phyloP scores from a whole-genome alignment of 768 basidiomycete species.

The Roridomyces roridus region DNA sequence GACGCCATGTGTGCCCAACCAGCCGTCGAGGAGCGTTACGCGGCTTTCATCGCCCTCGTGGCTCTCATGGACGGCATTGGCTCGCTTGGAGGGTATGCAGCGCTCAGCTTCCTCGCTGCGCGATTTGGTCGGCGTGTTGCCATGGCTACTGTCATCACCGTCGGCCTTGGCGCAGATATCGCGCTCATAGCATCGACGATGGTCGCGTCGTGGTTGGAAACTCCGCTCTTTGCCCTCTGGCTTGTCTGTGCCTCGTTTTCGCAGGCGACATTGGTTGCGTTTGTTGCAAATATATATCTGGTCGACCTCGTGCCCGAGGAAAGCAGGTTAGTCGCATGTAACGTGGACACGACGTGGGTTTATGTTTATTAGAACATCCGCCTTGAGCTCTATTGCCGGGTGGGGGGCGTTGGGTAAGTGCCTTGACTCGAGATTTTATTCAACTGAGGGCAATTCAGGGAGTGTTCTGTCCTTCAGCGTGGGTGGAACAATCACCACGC shows the following conservation, averaged over 20 bases:
- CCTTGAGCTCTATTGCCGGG: constrained; percentile 32
- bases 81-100: constrained; percentile 28
- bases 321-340: constrained; percentile 22
- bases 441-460: constrained; percentile 21
- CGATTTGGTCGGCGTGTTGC: constrained; percentile 32
- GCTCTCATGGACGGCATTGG: constrained; percentile 23
- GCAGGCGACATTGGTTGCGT: constrained; percentile 6
- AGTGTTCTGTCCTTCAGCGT: constrained; percentile 31
- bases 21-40: constrained; percentile 28
- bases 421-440: background rate
- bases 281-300: constrained; percentile 34
- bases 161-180: constrained; percentile 2
- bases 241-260: constrained; percentile 25
- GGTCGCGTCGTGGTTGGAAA: background rate
- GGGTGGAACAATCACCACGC: constrained; percentile 37
- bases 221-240: constrained; percentile 26
- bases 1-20: constrained; percentile 28
- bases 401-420: constrained; percentile 34
- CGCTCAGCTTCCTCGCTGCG: constrained; percentile 30
- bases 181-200: constrained; percentile 4
- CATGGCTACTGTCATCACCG: background rate
- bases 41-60: constrained; percentile 25
- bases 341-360: background rate
- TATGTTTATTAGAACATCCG: constrained; percentile 26
- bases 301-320: constrained; percentile 33